Conservation (phyloP, 345 rosid species). For the Eucalyptus cladocalyx region DNA sequence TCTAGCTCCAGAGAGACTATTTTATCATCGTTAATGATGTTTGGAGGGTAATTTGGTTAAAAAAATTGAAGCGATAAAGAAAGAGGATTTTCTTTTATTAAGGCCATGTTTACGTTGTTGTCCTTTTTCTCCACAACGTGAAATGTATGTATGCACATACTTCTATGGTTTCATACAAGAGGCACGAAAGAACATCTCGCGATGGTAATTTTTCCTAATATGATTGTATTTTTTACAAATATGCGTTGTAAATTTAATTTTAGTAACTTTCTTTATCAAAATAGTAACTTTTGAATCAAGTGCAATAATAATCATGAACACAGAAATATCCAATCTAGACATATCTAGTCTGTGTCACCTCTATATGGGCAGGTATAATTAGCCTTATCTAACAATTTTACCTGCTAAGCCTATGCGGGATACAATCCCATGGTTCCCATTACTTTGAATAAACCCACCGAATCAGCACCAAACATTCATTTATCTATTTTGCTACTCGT, state of each 20-base stretch:
- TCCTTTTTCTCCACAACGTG: background rate
- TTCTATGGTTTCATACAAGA: background rate
- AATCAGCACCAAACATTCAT: background rate
- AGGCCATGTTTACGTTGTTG: background rate
- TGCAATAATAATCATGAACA: background rate
- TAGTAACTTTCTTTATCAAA: background rate
- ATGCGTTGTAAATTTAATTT: background rate
- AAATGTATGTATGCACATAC: background rate
- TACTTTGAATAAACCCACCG: background rate
- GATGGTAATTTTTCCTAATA: background rate
- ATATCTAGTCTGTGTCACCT: background rate
- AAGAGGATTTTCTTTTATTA: background rate
- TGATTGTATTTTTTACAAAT: background rate
- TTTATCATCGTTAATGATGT: background rate
- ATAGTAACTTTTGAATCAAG: background rate
- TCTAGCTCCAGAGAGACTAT: background rate
- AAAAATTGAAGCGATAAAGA: background rate
- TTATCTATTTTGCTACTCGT: background rate
- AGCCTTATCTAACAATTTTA: background rate
- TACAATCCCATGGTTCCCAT: background rate
- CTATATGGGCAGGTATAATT: background rate
- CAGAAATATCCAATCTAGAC: background rate
- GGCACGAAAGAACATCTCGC: background rate
- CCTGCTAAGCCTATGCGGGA: background rate
- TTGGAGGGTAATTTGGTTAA: background rate